A percentile compares a stretch with the other conserved stretches of the same genome.
These are phyloP conservation scores for Setaria viridis DNA, from an alignment of 202 grass and related monocot species.

Conservation along the genomic window DNA sequence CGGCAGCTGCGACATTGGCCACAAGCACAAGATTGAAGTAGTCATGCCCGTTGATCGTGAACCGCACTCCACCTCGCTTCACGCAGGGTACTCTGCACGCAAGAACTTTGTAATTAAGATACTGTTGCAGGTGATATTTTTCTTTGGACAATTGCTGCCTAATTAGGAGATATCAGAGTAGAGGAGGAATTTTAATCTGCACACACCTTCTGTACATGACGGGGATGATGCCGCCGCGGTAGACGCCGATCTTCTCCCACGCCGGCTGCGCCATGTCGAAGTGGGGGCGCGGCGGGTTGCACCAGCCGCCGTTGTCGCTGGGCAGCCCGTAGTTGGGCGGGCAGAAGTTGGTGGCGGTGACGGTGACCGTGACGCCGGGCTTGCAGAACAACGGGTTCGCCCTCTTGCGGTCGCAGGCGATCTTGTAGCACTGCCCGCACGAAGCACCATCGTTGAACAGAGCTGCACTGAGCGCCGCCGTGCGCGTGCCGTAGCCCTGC, in stretches of 20 bases:
- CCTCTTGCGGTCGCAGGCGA: slow-evolving; percentile 50
- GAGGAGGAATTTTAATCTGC: not conserved
- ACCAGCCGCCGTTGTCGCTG: slow-evolving; percentile 81
- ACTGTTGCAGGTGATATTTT: too few species aligned
- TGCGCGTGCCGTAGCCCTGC: slow-evolving; percentile 53
- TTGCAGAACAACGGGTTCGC: slow-evolving; percentile 50
- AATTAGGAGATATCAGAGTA: too few species aligned
- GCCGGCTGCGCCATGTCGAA: slow-evolving; percentile 93
- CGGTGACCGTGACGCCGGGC: slow-evolving; percentile 44
- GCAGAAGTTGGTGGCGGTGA: slow-evolving; percentile 62
- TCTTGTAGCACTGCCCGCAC: slow-evolving; percentile 73
- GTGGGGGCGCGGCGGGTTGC: slow-evolving; percentile 90
- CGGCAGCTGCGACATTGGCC: slow-evolving; percentile 52
- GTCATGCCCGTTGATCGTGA: slow-evolving; percentile 56
- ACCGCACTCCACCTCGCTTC: slow-evolving; percentile 48
- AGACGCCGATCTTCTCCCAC: slow-evolving; percentile 79
- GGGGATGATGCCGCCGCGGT: slow-evolving; percentile 48
- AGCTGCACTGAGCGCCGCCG: slow-evolving; percentile 69
- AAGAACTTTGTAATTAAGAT: too few species aligned
- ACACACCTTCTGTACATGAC: not conserved
- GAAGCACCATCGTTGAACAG: slow-evolving; percentile 53
- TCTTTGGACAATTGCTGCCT: too few species aligned
- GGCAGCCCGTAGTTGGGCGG: slow-evolving; percentile 53
- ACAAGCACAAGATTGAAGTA: slow-evolving; percentile 67
- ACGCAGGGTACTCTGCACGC: slow-evolving; percentile 55